phyloP scores from a whole-genome alignment of 345 rosid species.

The Citrus sinensis region DNA sequence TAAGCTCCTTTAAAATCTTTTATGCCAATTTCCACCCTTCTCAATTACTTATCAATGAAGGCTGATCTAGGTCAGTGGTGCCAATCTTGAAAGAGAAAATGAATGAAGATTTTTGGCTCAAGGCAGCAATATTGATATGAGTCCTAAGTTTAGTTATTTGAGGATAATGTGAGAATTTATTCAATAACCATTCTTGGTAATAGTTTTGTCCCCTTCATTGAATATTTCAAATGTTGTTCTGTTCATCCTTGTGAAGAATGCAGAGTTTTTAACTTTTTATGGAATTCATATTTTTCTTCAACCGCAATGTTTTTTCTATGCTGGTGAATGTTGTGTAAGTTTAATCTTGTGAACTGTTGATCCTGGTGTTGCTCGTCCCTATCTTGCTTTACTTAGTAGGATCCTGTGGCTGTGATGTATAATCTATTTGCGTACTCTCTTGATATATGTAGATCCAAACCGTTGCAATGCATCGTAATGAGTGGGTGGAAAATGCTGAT shows the following conservation, averaged over 20 bases:
- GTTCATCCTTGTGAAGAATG: not conserved
- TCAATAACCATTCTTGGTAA: not conserved
- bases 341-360: not conserved
- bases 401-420: not conserved
- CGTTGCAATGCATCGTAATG: conserved; percentile 70
- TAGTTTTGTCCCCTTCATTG: not conserved
- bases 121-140: not conserved
- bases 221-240: not conserved
- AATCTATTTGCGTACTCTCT: not conserved
- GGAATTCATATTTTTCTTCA: not conserved
- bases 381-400: not conserved
- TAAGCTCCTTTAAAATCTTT: not conserved
- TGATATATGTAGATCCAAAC: conserved; percentile 58
- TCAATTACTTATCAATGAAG: not conserved
- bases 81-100: not conserved
- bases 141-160: not conserved
- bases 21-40: not conserved
- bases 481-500: conserved; percentile 99
- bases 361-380: not conserved
- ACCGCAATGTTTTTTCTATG: not conserved
- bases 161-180: not conserved
- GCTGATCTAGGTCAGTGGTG: not conserved
- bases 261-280: not conserved
- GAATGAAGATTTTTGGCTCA: not conserved
- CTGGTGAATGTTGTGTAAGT: not conserved